Conservation (phyloP, 306 rosid genomes). For the Castanea mollissima region DNA sequence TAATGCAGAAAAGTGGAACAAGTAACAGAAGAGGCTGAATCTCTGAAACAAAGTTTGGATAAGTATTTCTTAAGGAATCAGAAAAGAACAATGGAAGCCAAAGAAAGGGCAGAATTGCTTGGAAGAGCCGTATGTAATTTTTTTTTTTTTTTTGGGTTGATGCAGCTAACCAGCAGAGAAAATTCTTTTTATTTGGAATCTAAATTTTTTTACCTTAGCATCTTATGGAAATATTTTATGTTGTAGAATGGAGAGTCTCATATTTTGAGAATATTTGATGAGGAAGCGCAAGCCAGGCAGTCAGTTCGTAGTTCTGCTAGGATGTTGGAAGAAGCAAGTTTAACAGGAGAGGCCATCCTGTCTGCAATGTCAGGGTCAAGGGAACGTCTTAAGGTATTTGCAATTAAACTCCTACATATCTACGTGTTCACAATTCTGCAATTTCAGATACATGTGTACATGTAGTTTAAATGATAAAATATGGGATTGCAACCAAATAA, state of each 20-base stretch:
- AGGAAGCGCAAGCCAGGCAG: slow-evolving; percentile 79
- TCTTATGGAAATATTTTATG: slow-evolving; percentile 6
- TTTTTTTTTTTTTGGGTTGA: not conserved
- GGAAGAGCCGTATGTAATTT: slow-evolving; percentile 63
- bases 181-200: not conserved
- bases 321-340: slow-evolving; percentile 75
- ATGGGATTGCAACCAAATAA: too few species aligned
- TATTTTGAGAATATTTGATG: slow-evolving; percentile 69
- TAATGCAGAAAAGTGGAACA: slow-evolving; percentile 83
- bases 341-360: slow-evolving; percentile 80
- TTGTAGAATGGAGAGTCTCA: slow-evolving; percentile 81
- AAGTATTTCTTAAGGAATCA: slow-evolving; percentile 59
- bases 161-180: too few species aligned
- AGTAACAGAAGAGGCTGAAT: slow-evolving; percentile 82
- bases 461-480: not conserved
- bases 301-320: slow-evolving; percentile 66
- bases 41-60: slow-evolving; percentile 71
- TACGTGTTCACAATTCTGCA: too few species aligned
- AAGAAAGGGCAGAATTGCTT: slow-evolving; percentile 73
- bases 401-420: not conserved
- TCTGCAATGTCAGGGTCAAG: slow-evolving; percentile 75
- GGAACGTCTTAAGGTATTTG: slow-evolving; percentile 83
- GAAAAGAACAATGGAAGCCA: slow-evolving; percentile 62
- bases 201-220: not conserved
- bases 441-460: not conserved